These are phyloP conservation scores for Lactifluus piperatus DNA, from an alignment of 768 basidiomycete species.

Conservation along the genomic window DNA sequence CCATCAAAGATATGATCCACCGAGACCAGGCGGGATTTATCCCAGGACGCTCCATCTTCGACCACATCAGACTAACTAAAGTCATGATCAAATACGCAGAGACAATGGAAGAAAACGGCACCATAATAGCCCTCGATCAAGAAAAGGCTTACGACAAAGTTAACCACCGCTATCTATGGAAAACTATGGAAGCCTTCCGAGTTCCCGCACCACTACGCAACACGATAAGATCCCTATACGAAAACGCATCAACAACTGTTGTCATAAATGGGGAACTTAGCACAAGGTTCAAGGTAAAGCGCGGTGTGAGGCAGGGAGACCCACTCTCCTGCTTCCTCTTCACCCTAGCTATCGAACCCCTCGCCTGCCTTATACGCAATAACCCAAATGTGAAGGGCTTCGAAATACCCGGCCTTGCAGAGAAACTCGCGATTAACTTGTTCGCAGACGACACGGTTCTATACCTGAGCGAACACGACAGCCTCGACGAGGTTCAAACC, in stretches of 20 bases:
- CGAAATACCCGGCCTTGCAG: background rate
- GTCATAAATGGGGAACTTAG: background rate
- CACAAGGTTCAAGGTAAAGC: background rate
- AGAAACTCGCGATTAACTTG: background rate
- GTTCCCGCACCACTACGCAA: background rate
- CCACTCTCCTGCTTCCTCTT: background rate
- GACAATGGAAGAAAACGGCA: background rate
- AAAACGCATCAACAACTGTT: background rate
- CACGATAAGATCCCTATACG: background rate
- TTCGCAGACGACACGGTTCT: background rate
- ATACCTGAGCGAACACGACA: constrained; percentile 27
- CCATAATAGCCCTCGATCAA: background rate
- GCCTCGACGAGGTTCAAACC: constrained; percentile 19
- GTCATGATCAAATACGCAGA: constrained; percentile 1
- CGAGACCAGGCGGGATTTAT: constrained; percentile 8
- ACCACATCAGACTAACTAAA: background rate
- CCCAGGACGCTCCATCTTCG: background rate
- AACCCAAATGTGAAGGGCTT: background rate
- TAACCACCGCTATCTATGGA: constrained; percentile 12
- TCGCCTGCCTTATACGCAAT: background rate
- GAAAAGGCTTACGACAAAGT: constrained; percentile 17
- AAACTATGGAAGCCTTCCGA: background rate
- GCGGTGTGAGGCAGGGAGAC: background rate
- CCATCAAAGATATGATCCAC: background rate
- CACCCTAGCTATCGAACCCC: background rate